A percentile compares a stretch with the other conserved stretches of the same genome.
These are phyloP conservation scores for Spatholobus suberectus DNA, from an alignment of 306 rosid genomes.

Conservation along the genomic window DNA sequence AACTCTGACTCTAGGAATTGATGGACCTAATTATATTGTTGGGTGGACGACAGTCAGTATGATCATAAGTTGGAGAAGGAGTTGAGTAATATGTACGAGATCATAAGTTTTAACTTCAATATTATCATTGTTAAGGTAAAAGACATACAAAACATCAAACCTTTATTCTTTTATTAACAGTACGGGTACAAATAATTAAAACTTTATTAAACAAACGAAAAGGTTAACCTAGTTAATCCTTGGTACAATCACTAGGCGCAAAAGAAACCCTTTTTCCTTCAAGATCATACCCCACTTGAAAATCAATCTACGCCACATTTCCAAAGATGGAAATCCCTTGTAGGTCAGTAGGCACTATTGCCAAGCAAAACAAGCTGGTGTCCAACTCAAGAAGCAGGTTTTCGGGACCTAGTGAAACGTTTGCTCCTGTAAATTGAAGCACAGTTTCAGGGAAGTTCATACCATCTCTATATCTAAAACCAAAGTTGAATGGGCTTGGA, in stretches of 20 bases:
- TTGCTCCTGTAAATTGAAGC: conserved; percentile 19
- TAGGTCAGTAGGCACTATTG: not conserved
- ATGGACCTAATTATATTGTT: no score
- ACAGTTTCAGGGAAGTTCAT: not conserved
- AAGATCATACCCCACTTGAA: conserved; percentile 33
- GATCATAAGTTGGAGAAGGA: no score
- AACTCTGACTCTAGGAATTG: no score
- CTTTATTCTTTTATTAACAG: no score
- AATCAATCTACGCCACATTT: conserved; percentile 16
- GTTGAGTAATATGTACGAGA: no score
- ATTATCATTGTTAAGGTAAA: no score
- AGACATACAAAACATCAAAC: no score
- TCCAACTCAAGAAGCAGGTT: not conserved
- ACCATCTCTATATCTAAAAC: not conserved
- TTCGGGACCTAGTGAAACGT: not conserved
- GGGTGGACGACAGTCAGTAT: no score
- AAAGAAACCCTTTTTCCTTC: conserved; percentile 10
- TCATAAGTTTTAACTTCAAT: no score
- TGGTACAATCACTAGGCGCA: not conserved
- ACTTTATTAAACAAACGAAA: not conserved
- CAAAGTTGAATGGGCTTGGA: not conserved
- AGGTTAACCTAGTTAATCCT: not conserved
- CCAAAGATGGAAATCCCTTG: not conserved
- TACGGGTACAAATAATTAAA: not conserved
- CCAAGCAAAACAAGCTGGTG: not conserved